A percentile compares a stretch with the other conserved stretches of the same genome.
Evolutionary conservation across 371 early-diverging fungal genomes (phyloP).

Genomic region (Mucor circinelloides): DNA sequence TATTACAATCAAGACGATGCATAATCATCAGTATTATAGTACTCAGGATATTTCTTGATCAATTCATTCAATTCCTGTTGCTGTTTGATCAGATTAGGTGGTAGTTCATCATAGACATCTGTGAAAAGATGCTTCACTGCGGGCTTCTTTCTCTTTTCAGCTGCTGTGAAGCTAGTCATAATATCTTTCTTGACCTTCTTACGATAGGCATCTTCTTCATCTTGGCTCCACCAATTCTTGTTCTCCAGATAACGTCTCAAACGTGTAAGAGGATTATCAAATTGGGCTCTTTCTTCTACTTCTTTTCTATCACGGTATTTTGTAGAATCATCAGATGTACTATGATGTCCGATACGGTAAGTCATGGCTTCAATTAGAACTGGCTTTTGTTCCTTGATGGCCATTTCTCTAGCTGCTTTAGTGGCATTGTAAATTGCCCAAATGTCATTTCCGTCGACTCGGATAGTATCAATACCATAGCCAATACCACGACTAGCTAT

Average conservation of each 20-base stretch:
- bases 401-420: slow-evolving; percentile 81
- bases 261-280: slow-evolving; percentile 89
- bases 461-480: slow-evolving; percentile 96
- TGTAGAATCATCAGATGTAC: slow-evolving; percentile 96
- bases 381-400: slow-evolving; percentile 80
- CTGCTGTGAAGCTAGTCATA: slow-evolving; percentile 77
- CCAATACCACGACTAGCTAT: slow-evolving; percentile 93
- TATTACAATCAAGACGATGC: slow-evolving; percentile 16
- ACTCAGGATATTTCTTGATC: slow-evolving; percentile 86
- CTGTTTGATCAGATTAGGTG: slow-evolving; percentile 78
- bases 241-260: slow-evolving; percentile 88
- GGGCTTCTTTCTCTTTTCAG: slow-evolving; percentile 91
- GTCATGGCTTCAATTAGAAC: slow-evolving; percentile 97
- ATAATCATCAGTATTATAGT: slow-evolving; percentile 70
- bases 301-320: slow-evolving; percentile 86
- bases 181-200: slow-evolving; percentile 67
- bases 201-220: slow-evolving; percentile 71
- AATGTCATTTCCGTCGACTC: slow-evolving; percentile 97
- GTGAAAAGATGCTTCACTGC: slow-evolving; percentile 81
- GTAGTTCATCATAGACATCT: slow-evolving; percentile 91
- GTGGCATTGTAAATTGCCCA: slow-evolving; percentile 96
- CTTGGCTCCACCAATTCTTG: slow-evolving; percentile 85
- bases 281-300: slow-evolving; percentile 78
- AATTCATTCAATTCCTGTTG: slow-evolving; percentile 76
- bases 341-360: slow-evolving; percentile 96